These are phyloP conservation scores for Papiliotrema nemorosa DNA, from an alignment of 1,284 basidiomycete genomes.

Conservation along the genomic window DNA sequence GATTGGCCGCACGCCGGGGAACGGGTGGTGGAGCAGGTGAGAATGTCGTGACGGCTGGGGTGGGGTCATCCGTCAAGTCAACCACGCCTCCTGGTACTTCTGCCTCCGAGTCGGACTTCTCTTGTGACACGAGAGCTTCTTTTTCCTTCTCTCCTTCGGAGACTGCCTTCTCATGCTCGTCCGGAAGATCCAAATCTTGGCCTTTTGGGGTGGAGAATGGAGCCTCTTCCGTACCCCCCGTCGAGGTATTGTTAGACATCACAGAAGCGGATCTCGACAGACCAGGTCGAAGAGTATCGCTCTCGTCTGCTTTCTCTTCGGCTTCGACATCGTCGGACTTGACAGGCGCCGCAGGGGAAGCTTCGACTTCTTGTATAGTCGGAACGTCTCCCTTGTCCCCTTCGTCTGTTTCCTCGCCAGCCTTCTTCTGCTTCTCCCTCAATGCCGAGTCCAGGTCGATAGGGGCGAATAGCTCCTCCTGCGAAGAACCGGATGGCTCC, in stretches of 20 bases:
- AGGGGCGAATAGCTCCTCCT: background rate
- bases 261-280: background rate
- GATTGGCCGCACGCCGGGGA: slow-evolving; percentile 25
- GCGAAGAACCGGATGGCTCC: too few species aligned
- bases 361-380: background rate
- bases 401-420: background rate
- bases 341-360: background rate
- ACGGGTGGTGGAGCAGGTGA: slow-evolving; percentile 29
- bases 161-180: background rate
- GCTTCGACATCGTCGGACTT: background rate
- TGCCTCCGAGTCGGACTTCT: background rate
- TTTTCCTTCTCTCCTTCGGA: slow-evolving; percentile 1
- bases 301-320: background rate
- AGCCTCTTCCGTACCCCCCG: background rate
- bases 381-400: background rate
- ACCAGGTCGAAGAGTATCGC: background rate
- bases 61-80: background rate
- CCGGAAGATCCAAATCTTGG: background rate
- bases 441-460: background rate
- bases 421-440: background rate
- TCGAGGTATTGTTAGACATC: background rate
- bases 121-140: background rate
- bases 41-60: background rate
- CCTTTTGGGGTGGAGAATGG: background rate
- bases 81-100: background rate